Base-by-base conservation (phyloP, 352 stramenopile species). In the Hyaloperonospora arabidopsidis region DNA sequence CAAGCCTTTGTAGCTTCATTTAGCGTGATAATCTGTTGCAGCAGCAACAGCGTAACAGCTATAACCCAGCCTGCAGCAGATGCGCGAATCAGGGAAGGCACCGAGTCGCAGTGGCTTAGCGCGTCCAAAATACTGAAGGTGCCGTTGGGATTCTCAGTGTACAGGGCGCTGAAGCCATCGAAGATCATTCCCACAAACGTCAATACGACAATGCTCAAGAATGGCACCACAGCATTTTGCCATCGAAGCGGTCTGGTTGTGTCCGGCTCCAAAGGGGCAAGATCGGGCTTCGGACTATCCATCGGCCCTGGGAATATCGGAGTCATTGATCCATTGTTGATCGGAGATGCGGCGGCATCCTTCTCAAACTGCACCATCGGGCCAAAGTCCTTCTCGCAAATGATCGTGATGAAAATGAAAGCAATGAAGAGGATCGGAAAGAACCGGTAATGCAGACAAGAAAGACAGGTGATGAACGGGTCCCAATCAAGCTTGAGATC, bases 371-470 rank as follows among this genome's bases (percentile, higher is more conserved):
- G 74, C 21, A 88, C 75, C 82, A 93, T 96, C 13, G 85, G 84
- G 1, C 84, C 79, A 52, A 94, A 89, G 63, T 95, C 80, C 51
- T 87, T 89, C 45, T 92, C 82, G 52, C 77, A 89, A 56, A 93
- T 86, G 50, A 93, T 90, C 44, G 80, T 92, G 59, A 96, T 93
- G 72, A 93, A 93, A 63, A 95, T 90, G 53, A 90, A 86, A 15
- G 76, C 79, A 44, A 95, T 86, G 55, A 95, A 90, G 15, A 96
- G 67, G 41, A 95, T 87, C 34, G 82, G 80, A 57, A 95, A 93
- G 66, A 93, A 90, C 0, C 83, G 83, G 68, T 88, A 93, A 61
- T 93, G 79, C 32, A 90, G 61, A 23, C 79, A 89, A 47, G 78
- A 89, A 28, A 93, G 67, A 25, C 79, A 93, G 55, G 80, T 93